Conservation (phyloP, 192 early-diverging fungal genomes). For the Phycomyces nitens region DNA sequence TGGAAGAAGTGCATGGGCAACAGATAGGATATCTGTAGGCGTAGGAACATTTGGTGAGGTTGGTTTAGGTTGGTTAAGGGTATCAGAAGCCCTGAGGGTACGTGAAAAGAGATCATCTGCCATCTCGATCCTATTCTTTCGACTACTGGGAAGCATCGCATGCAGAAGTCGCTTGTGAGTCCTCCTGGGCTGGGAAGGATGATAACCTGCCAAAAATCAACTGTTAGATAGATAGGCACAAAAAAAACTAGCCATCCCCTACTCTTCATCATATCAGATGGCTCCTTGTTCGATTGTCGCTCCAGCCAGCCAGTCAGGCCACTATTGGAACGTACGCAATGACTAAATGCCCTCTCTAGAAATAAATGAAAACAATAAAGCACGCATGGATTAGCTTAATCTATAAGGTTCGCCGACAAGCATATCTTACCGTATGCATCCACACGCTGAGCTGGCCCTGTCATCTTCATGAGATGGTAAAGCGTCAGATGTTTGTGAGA, state of each 20-base stretch:
- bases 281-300: conserved; percentile 16
- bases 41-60: not conserved
- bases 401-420: not conserved
- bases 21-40: conserved; percentile 25
- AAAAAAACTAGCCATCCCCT: too few relatives aligned
- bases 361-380: conserved; percentile 1
- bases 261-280: conserved; percentile 19
- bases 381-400: not conserved
- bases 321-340: conserved; percentile 32
- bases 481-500: conserved; percentile 31
- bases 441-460: conserved; percentile 16
- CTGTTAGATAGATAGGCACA: too few relatives aligned
- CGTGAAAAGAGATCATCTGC: not conserved
- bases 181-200: not conserved
- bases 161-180: conserved; percentile 8
- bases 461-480: conserved; percentile 39
- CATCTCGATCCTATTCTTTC: not conserved
- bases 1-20: conserved; percentile 25
- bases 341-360: conserved; percentile 31
- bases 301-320: conserved; percentile 25
- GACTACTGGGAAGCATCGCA: not conserved
- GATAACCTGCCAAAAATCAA: conserved; percentile 1
- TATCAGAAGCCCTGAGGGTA: not conserved
- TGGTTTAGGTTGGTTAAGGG: not conserved
- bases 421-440: conserved; percentile 27